A percentile compares a stretch with the other conserved stretches of the same genome.
These are phyloP conservation scores for Cicer arietinum DNA, from an alignment of 306 rosid genomes.

Conservation along the genomic window DNA sequence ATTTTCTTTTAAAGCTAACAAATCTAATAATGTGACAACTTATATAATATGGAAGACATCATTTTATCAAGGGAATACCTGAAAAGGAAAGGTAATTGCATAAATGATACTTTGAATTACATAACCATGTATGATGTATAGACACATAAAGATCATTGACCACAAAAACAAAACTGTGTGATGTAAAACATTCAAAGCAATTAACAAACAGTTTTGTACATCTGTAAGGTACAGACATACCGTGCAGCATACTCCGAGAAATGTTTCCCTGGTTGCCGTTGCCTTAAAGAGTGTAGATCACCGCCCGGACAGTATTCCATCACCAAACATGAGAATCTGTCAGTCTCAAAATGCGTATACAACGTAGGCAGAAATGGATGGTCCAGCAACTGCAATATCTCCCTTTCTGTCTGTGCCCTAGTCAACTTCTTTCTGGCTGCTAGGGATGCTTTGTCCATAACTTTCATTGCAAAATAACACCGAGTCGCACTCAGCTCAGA, in stretches of 20 bases:
- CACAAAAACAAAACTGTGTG: constrained; percentile 1
- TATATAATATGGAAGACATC: neutral
- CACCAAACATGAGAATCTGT: constrained; percentile 88
- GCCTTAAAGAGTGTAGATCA: constrained; percentile 89
- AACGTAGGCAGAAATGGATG: constrained; percentile 94
- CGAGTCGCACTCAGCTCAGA: constrained; percentile 93
- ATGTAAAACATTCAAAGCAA: constrained; percentile 22
- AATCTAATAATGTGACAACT: neutral
- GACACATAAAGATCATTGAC: constrained; percentile 12
- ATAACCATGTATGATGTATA: constrained; percentile 20
- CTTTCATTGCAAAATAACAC: constrained; percentile 93
- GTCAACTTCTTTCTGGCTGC: constrained; percentile 89
- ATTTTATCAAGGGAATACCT: neutral
- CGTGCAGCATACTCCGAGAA: constrained; percentile 96
- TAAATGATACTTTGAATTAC: constrained; percentile 5
- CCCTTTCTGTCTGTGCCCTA: constrained; percentile 95
- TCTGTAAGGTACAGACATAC: constrained; percentile 52
- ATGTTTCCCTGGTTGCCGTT: constrained; percentile 94
- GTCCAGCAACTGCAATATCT: constrained; percentile 90
- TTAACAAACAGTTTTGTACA: constrained; percentile 1
- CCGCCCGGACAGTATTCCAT: constrained; percentile 99
- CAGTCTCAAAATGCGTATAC: constrained; percentile 93
- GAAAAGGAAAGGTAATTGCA: constrained; percentile 12
- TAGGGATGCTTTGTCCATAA: constrained; percentile 94
- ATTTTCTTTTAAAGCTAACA: neutral